Percentiles rank a stretch among this genome's conserved stretches.
Evolutionary conservation across 2,329 filamentous ascomycete species (phyloP).

Genomic region (Trichophyton equinum): DNA sequence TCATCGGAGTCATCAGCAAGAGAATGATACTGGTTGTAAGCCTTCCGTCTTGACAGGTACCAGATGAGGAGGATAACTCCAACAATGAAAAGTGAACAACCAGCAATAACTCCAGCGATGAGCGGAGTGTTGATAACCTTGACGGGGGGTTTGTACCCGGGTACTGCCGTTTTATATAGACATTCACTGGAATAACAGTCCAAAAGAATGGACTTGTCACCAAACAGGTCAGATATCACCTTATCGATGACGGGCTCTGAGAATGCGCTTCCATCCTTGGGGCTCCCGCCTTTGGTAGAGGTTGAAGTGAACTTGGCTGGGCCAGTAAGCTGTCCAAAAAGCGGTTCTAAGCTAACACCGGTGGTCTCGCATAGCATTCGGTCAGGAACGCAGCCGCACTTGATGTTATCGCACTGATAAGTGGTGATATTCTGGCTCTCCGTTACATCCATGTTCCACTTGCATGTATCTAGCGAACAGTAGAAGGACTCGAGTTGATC

Average conservation of each 20-base stretch:
- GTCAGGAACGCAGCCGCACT: slow-evolving; percentile 77
- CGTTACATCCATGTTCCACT: slow-evolving; percentile 56
- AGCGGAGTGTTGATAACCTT: slow-evolving; percentile 95
- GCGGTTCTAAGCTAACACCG: slow-evolving; percentile 67
- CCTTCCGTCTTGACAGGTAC: slow-evolving; percentile 70
- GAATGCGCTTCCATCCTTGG: slow-evolving; percentile 66
- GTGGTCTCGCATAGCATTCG: slow-evolving; percentile 89
- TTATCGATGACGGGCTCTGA: slow-evolving; percentile 87
- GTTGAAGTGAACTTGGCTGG: slow-evolving; percentile 72
- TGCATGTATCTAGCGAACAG: slow-evolving; percentile 73
- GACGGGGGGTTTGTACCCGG: slow-evolving; percentile 74
- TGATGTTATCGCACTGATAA: slow-evolving; percentile 73
- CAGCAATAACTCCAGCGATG: slow-evolving; percentile 86
- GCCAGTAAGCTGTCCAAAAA: slow-evolving; percentile 69
- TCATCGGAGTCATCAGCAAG: slow-evolving; percentile 82
- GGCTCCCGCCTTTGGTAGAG: slow-evolving; percentile 42
- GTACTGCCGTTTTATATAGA: slow-evolving; percentile 81
- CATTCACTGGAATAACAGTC: slow-evolving; percentile 81
- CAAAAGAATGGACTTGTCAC: slow-evolving; percentile 77
- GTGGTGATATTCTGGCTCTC: slow-evolving; percentile 64
- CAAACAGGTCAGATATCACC: slow-evolving; percentile 77
- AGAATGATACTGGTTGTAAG: slow-evolving; percentile 49
- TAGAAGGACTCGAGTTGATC: slow-evolving; percentile 92
- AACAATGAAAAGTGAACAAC: slow-evolving; percentile 75
- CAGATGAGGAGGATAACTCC: slow-evolving; percentile 70